phyloP scores from a whole-genome alignment of 2,329 filamentous ascomycete species.

The Hirsutella thompsonii region DNA sequence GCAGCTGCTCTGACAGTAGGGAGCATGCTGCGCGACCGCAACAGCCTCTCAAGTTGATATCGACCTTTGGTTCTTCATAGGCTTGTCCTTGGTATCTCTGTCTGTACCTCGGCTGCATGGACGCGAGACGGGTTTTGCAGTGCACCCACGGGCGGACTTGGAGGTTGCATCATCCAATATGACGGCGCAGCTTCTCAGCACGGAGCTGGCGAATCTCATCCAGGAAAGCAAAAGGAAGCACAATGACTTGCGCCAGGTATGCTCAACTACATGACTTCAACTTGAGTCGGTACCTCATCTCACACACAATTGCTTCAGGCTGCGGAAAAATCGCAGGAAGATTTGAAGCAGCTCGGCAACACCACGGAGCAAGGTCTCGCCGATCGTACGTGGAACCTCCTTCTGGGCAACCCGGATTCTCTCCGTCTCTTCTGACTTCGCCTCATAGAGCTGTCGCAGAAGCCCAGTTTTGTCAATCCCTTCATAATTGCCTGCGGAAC shows the following conservation, averaged over 20 bases:
- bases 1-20: no score
- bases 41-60: no score
- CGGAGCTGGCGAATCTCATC: conserved; percentile 80
- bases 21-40: no score
- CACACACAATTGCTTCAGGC: conserved; percentile 37
- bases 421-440: background rate
- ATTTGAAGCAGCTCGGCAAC: conserved; percentile 49
- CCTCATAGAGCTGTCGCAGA: conserved; percentile 62
- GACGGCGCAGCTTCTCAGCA: conserved; percentile 81
- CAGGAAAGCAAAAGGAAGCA: conserved; percentile 95
- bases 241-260: conserved; percentile 71
- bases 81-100: background rate
- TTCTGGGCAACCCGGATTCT: background rate
- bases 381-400: conserved; percentile 16
- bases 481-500: conserved; percentile 89
- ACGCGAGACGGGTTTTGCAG: conserved; percentile 9
- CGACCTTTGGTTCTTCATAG: no score
- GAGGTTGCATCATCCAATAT: conserved; percentile 37
- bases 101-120: conserved; percentile 12
- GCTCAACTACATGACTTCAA: conserved; percentile 10
- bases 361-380: conserved; percentile 23
- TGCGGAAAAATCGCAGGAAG: conserved; percentile 84
- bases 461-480: conserved; percentile 75
- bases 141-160: conserved; percentile 12
- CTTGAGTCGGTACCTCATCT: background rate